Conservation (phyloP, 352 stramenopile genomes). For the Phytophthora colocasiae region DNA sequence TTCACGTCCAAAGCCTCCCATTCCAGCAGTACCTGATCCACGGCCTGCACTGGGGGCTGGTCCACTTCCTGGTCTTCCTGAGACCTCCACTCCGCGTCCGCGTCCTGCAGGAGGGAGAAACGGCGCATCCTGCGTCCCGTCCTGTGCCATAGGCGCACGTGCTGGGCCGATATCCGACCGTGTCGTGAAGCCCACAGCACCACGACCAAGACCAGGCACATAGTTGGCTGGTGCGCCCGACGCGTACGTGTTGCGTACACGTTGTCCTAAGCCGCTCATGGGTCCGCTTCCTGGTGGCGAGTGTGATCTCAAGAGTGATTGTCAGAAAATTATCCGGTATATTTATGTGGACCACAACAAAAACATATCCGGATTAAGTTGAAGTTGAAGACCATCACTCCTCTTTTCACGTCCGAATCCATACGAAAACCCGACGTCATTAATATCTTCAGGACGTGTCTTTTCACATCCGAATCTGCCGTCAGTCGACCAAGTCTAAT, state of each 20-base stretch:
- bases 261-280: slow-evolving; percentile 82
- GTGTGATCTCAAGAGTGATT: not conserved
- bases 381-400: slow-evolving; percentile 13
- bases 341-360: not conserved
- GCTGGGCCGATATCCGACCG: slow-evolving; percentile 96
- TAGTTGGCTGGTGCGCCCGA: slow-evolving; percentile 95
- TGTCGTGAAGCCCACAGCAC: slow-evolving; percentile 97
- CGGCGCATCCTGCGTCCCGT: slow-evolving; percentile 70
- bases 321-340: not conserved
- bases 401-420: slow-evolving; percentile 17
- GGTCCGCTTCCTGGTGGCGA: not conserved
- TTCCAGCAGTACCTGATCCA: slow-evolving; percentile 79
- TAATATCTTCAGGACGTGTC: slow-evolving; percentile 15
- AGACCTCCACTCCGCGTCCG: slow-evolving; percentile 46
- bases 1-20: slow-evolving; percentile 85
- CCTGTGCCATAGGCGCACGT: slow-evolving; percentile 62
- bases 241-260: slow-evolving; percentile 82
- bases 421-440: slow-evolving; percentile 6
- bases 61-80: slow-evolving; percentile 20
- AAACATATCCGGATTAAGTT: not conserved
- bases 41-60: slow-evolving; percentile 51
- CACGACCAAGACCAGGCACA: slow-evolving; percentile 95
- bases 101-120: slow-evolving; percentile 80
- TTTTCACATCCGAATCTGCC: slow-evolving; percentile 24
- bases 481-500: not conserved